phyloP scores from a whole-genome alignment of 495 filamentous ascomycete species.

The Pseudomonodictys pantanalensis region DNA sequence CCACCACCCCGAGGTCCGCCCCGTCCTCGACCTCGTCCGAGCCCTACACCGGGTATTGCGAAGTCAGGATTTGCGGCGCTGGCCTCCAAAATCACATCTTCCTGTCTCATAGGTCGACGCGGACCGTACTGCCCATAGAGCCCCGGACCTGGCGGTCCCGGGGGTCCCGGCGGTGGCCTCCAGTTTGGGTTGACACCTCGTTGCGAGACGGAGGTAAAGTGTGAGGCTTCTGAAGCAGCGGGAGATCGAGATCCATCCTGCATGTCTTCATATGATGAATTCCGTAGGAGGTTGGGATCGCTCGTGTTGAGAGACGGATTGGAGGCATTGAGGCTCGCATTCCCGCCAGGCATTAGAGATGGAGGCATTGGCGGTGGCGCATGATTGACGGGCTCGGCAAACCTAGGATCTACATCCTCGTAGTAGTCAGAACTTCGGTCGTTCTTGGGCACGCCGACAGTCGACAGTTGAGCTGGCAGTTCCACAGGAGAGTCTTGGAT shows the following conservation, averaged over 20 bases:
- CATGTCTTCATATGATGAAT: slow-evolving; percentile 56
- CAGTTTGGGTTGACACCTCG: slow-evolving; percentile 84
- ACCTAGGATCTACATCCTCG: slow-evolving; percentile 91
- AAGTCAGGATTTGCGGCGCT: slow-evolving; percentile 36
- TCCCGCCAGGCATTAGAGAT: slow-evolving; percentile 37
- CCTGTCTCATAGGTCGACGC: slow-evolving; percentile 24
- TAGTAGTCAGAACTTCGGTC: slow-evolving; percentile 63
- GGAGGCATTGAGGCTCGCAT: slow-evolving; percentile 26
- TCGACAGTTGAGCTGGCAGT: slow-evolving; percentile 36
- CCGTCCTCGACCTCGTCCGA: slow-evolving; percentile 21
- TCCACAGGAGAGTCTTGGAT: slow-evolving; percentile 45
- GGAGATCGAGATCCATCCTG: slow-evolving; percentile 68
- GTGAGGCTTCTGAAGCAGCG: slow-evolving; percentile 69
- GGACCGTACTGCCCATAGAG: slow-evolving; percentile 24
- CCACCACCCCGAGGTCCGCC: slow-evolving; percentile 13
- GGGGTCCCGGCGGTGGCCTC: slow-evolving; percentile 51
- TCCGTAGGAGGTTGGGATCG: slow-evolving; percentile 13
- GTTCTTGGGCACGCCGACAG: slow-evolving; percentile 41
- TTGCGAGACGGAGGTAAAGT: slow-evolving; percentile 83
- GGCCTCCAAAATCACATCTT: slow-evolving; percentile 34
- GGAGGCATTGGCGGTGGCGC: slow-evolving; percentile 32
- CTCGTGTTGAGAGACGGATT: slow-evolving; percentile 18
- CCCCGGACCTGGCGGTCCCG: slow-evolving; percentile 25
- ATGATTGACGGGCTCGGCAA: slow-evolving; percentile 52
- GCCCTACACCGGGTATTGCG: slow-evolving; percentile 26